Evolutionary conservation across 2,329 filamentous ascomycete genomes (phyloP).

Genomic region (Bipolaris zeicola): DNA sequence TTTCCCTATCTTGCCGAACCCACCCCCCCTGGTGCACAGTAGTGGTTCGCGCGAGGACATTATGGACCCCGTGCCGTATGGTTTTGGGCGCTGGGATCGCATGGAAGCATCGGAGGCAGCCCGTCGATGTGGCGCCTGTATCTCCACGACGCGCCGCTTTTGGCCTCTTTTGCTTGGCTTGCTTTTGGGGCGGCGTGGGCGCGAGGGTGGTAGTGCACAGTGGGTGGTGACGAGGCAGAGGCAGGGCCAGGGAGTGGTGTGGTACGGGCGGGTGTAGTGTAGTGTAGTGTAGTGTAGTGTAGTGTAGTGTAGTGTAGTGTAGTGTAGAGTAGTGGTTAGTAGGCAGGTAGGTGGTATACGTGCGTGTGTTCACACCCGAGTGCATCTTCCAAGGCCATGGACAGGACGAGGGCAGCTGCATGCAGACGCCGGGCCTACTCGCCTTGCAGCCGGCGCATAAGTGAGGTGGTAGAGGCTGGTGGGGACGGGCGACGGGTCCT

Average conservation of each 20-base stretch:
- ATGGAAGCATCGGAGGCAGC: conserved; percentile 19
- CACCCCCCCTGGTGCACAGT: conserved; percentile 10
- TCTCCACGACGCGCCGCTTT: conserved; percentile 23
- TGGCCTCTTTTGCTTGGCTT: conserved; percentile 3
- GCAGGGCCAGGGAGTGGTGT: not conserved
- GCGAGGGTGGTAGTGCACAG: not conserved
- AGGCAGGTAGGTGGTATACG: no score
- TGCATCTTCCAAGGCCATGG: not conserved
- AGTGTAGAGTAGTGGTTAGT: not conserved
- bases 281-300: no score
- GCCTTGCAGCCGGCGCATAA: conserved; percentile 1
- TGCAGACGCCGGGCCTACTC: conserved; percentile 2
- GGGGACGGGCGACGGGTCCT: conserved; percentile 6
- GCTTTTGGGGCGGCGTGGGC: not conserved
- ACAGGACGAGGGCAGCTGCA: not conserved
- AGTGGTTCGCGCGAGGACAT: conserved; percentile 19
- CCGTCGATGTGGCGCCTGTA: conserved; percentile 12
- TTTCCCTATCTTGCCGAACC: conserved; percentile 5
- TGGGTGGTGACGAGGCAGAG: not conserved
- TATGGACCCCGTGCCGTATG: conserved; percentile 22
- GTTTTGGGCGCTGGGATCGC: conserved; percentile 23
- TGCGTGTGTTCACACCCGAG: not conserved
- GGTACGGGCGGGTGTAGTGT: not conserved
- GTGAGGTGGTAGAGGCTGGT: not conserved
- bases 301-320: not conserved